Evolutionary conservation across 2,329 filamentous ascomycete genomes (phyloP), one percentile per base, ranked within the genome.

Genomic region (Onygenales sp.): DNA sequence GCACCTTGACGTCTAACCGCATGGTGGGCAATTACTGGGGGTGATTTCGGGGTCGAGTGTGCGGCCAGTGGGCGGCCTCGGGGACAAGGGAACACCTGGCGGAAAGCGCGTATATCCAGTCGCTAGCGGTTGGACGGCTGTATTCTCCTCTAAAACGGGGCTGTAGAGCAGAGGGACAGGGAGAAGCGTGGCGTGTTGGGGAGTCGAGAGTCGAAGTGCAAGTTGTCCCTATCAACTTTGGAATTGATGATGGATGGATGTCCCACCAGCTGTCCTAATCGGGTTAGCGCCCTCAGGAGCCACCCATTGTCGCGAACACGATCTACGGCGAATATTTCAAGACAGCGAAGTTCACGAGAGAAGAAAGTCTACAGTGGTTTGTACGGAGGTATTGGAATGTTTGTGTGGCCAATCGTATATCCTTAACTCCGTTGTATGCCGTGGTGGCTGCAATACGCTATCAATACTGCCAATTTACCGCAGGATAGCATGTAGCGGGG

Each of bases 1-100:
- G 58, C 69, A 81, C 79, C 78, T 82, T 82, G 46, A 82, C 74
- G 66, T 82, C 79, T 64, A 82, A 74, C 63, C 77, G 77, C 79
- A 82, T 82, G 51, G 61, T 75, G 68, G 64, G 61, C 61, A 61
- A 61, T 58, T 58, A 58, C 60, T 62, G 49, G 42, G 49, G 43
- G 46, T 47, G 14, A 17, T 11, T 11, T 33, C 3, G 13, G 38
- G 9, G 46, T 17, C 31, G 39, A 49, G 46, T 65, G 64, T 68
- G 67, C 60, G 63, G 66, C 64, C 65, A 60, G 63, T 63, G 55
- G 59, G 55, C 51, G 63, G 63, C 63, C 61, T 63, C 57, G 54
- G 53, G 61, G 54, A 63, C 21, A 60, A 61, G 58, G 61, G 58
- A 58, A 53, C 58, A 57, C 53, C 62, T 61, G 65, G 57, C 60